Base-by-base conservation (phyloP, 495 filamentous ascomycete genomes). In the Achaetomiella virescens region DNA sequence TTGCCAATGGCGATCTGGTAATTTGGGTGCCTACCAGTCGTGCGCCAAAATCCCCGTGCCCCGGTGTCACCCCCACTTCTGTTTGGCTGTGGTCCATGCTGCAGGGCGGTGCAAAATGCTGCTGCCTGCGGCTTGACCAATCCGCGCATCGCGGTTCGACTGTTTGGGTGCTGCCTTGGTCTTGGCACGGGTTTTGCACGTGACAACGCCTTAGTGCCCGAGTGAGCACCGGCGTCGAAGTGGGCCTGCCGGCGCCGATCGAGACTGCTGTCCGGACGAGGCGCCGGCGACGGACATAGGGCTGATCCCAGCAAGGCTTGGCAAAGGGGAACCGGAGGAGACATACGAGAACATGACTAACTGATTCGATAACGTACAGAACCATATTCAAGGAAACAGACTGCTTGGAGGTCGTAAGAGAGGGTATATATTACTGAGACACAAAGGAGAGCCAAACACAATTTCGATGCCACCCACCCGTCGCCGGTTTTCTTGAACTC, bases 21-120 rank as follows among this genome's bases (percentile, higher is more conserved):
- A 68, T 68, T 54, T 68, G 63, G 65, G 58, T 68, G 65, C 65
- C 65, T 68, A 58, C 60, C 48, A 20, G 20, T 36, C 11, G 27
- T 25, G 38, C 25, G 44, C 31, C 44, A 9, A 50, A 45, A 25
- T 33, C 22, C 29, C 50, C 33, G 27, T 51, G 29, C 25, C 9
- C 21, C 40, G 45, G 42, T 41, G 27, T 20, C 44, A 20, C 46
- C 41, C 55, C 46, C 47, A 44, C 50, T 35, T 43, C 54, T 61
- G 54, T n/a, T 25, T 20, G 15, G 31, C 35, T 50, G 17, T 35
- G 25, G 21, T 27, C 47, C 41, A 37, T 18, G 41, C 43, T 36
- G 43, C 36, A n/a, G 47, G 48, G 5, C 17, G 60, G 57, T 63
- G 50, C 60, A 57, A 55, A 68, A 66, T 62, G 56, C 63, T 68